A percentile compares a stretch with the other conserved stretches of the same genome.
Conservation (phyloP, 2,329 filamentous ascomycete species). For the Aureobasidium melanogenum region DNA sequence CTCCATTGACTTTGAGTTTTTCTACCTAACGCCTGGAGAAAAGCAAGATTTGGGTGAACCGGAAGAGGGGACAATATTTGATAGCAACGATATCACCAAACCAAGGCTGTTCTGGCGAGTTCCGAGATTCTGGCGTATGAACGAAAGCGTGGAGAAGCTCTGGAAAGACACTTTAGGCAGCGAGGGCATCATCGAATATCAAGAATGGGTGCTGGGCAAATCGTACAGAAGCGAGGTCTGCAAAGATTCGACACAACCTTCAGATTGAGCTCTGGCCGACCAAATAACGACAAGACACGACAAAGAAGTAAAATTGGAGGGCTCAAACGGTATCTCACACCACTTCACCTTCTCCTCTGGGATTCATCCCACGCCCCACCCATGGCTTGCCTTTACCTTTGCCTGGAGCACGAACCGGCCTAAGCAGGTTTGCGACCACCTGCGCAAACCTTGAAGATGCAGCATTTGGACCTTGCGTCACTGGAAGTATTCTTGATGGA, state of each 20-base stretch:
- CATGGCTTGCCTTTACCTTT: not conserved
- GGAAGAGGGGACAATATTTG: not conserved
- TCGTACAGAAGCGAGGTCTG: not conserved
- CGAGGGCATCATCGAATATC: not conserved
- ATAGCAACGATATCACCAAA: not conserved
- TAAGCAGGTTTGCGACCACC: slow-evolving; percentile 22
- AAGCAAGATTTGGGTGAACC: not conserved
- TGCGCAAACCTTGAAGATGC: slow-evolving; percentile 22
- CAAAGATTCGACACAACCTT: not conserved
- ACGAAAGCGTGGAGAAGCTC: not conserved
- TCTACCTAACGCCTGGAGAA: not conserved
- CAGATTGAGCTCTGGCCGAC: too few species aligned
- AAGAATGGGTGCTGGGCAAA: not conserved
- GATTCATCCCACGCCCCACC: too few species aligned
- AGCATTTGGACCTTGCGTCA: slow-evolving; percentile 21
- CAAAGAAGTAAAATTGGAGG: too few species aligned
- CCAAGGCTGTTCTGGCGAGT: not conserved
- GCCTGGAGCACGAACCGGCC: slow-evolving; percentile 20
- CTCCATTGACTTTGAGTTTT: not conserved
- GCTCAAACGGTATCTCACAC: too few species aligned
- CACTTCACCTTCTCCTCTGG: not conserved
- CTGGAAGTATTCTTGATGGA: slow-evolving; percentile 31
- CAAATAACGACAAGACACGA: too few species aligned
- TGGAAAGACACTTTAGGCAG: not conserved
- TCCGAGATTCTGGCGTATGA: not conserved